Evolutionary conservation across 768 basidiomycete genomes (phyloP), one percentile per base, ranked within the genome.

Genomic region (Boletus huronensis): DNA sequence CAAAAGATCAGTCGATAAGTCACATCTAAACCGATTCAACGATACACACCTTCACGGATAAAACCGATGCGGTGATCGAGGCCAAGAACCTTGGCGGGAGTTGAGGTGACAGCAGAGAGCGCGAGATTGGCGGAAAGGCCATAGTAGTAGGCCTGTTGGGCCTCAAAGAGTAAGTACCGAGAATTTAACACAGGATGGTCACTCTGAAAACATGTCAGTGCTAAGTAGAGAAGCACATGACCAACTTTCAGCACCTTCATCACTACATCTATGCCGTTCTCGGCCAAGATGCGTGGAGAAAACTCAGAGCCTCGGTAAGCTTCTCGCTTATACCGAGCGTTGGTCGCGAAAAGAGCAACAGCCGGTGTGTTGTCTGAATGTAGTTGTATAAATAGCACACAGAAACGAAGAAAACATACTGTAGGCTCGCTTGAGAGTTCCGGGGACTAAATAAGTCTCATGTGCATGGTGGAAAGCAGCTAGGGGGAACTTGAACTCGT

Each of bases 401-500:
- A n/a, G 14, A 50, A 26, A 50, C 16, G 4, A 52, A 52, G 14
- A 43, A 25, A 39, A 50, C 59, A 21, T 57, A 70, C 70, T 66
- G 52, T 78, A 94, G 57, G 86, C 82, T 68, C 80, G 75, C 70
- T 93, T 95, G 57, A 98, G 72, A 5, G 88, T 72, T 23, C 83
- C 82, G 1, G 93, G 90, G 23, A 94, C 87, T n/a, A 97, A 79
- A 72, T 91, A 97, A 1, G 92, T 83, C 68, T 96, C 93, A 51
- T 91, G 85, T 8, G 93, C 94, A 64, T 91, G 88, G 63, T 94
- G 91, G 65, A 94, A 84, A 6, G 90, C 87, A 6, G 88, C 82
- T 28, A 94, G 77, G 2, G 83, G 79, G 65, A 93, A 93, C 61
- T 91, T 74, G 76, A 95, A 98, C 70, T 97, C 94, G 66, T 96